phyloP scores from a whole-genome alignment of 1,284 basidiomycete genomes.

The Abortiporus biennis region DNA sequence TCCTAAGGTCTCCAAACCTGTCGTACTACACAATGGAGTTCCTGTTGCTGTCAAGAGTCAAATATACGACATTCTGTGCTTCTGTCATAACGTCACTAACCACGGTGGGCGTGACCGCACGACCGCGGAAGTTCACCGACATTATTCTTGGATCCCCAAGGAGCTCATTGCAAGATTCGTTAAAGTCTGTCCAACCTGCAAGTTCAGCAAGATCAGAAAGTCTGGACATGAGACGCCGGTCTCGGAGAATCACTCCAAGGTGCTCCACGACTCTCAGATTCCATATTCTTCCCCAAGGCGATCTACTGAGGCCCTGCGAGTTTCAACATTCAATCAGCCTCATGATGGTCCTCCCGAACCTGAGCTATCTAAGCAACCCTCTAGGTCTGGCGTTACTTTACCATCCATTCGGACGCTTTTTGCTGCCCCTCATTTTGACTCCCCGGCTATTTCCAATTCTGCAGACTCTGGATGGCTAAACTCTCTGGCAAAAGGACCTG shows the following conservation, averaged over 20 bases:
- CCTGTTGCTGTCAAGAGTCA: constrained; percentile 71
- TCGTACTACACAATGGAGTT: constrained; percentile 59
- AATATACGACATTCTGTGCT: constrained; percentile 69
- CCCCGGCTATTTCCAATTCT: too few species aligned
- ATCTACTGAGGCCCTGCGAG: too few species aligned
- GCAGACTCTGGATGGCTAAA: too few species aligned
- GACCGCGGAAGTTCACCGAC: constrained; percentile 46
- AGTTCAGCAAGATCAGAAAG: constrained; percentile 30
- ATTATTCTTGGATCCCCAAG: constrained; percentile 78
- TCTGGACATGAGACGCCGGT: neutral
- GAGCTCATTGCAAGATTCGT: constrained; percentile 73
- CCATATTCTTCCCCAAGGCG: too few species aligned
- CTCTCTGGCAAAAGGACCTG: too few species aligned
- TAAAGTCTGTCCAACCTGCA: constrained; percentile 69
- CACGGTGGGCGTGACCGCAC: constrained; percentile 80
- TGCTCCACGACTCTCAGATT: too few species aligned
- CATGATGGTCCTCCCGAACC: too few species aligned
- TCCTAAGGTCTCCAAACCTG: constrained; percentile 22
- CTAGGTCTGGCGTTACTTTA: too few species aligned
- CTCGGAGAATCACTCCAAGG: neutral
- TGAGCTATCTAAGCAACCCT: too few species aligned
- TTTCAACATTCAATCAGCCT: too few species aligned
- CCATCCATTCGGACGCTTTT: too few species aligned
- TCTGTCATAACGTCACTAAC: constrained; percentile 56
- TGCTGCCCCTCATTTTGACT: too few species aligned